A percentile compares a stretch with the other conserved stretches of the same genome.
Evolutionary conservation across 1,139 yeast genomes (phyloP).

Genomic region (Protomyces macrosporus): DNA sequence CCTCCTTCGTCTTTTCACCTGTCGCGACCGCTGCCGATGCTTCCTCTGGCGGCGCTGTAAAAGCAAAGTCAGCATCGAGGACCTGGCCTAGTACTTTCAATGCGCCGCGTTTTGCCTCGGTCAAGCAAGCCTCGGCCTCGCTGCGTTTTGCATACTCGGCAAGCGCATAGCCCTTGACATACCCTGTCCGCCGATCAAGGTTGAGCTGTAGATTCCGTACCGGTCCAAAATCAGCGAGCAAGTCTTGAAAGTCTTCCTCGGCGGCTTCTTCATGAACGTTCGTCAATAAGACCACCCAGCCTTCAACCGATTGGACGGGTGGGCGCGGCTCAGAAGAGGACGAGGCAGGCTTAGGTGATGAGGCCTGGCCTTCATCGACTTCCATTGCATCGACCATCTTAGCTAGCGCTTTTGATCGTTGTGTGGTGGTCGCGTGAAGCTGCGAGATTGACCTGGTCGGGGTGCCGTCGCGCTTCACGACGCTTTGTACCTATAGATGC

Average conservation of each 20-base stretch:
- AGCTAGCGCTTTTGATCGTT: too few relatives aligned
- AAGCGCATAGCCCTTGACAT: conserved; percentile 45
- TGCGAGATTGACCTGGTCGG: too few relatives aligned
- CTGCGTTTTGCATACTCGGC: conserved; percentile 40
- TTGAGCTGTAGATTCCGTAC: conserved; percentile 44
- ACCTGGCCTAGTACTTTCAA: conserved; percentile 39
- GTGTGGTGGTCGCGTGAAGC: too few relatives aligned
- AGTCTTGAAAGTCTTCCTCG: conserved; percentile 45
- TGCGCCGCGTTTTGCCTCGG: conserved; percentile 36
- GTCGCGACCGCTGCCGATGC: conserved; percentile 5
- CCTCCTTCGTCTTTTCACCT: conserved; percentile 22
- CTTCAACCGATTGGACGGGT: conserved; percentile 39
- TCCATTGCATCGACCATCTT: conserved; percentile 6
- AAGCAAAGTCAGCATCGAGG: conserved; percentile 42
- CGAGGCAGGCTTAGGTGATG: too few relatives aligned
- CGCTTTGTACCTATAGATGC: too few relatives aligned
- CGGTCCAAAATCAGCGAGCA: conserved; percentile 44
- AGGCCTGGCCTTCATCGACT: neutral
- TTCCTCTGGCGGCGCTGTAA: conserved; percentile 35
- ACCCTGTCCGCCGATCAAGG: conserved; percentile 46
- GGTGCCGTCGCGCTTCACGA: too few relatives aligned
- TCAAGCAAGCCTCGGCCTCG: conserved; percentile 42
- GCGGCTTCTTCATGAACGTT: conserved; percentile 47
- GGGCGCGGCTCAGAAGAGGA: neutral
- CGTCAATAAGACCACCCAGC: conserved; percentile 44